These are phyloP conservation scores for Puccinellia tenuiflora DNA, from an alignment of 176 grass and related monocot genomes.

Conservation along the genomic window DNA sequence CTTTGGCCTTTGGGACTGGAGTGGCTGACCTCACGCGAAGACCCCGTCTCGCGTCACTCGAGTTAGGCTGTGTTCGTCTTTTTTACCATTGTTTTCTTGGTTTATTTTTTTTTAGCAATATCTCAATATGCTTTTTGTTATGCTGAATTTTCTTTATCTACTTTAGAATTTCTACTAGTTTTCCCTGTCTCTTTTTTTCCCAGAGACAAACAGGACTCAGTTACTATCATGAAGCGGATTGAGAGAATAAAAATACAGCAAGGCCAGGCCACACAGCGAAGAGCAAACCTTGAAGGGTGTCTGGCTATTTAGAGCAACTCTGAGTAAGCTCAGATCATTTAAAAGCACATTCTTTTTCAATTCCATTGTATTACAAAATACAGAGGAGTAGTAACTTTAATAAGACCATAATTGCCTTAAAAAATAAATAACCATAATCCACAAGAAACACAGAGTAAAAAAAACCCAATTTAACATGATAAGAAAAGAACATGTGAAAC, in stretches of 20 bases:
- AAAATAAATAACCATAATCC: background rate
- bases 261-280: background rate
- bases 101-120: no score
- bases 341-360: no score
- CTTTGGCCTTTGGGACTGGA: background rate
- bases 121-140: no score
- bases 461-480: background rate
- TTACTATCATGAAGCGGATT: background rate
- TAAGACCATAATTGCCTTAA: background rate
- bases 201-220: no score
- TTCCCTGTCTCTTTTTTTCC: no score
- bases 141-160: no score
- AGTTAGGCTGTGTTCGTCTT: no score
- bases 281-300: background rate
- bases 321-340: background rate
- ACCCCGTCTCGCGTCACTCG: background rate
- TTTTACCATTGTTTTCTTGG: no score
- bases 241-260: background rate
- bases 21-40: background rate
- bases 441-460: background rate
- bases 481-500: background rate
- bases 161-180: no score
- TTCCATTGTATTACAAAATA: no score
- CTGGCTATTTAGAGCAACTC: background rate
- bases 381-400: background rate